A percentile compares a stretch with the other conserved stretches of the same genome.
Conservation (phyloP, 805 yeast genomes). For the Starmerella floricola region DNA sequence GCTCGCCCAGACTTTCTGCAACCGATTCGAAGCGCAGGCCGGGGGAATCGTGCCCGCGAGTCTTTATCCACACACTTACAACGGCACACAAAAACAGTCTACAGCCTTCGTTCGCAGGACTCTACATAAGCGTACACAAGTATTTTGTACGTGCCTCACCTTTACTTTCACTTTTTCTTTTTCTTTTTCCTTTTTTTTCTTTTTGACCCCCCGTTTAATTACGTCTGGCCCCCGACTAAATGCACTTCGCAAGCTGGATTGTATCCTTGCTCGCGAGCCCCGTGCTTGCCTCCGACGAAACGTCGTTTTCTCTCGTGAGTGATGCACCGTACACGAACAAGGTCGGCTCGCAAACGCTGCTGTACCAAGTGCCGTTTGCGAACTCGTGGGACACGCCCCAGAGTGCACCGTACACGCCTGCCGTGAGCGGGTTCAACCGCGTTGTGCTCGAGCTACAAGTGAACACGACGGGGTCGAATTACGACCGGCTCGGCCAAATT, state of each 20-base stretch:
- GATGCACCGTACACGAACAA: conserved; percentile 10
- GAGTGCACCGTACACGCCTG: conserved; percentile 26
- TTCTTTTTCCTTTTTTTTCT: background rate
- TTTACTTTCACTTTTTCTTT: too few relatives aligned
- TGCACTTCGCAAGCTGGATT: background rate
- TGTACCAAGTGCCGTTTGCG: conserved; percentile 25
- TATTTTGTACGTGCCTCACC: too few relatives aligned
- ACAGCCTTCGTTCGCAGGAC: too few relatives aligned
- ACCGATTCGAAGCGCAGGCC: too few relatives aligned
- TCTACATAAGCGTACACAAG: too few relatives aligned
- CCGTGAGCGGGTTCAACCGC: conserved; percentile 27
- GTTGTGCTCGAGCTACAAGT: conserved; percentile 29
- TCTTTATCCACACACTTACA: too few relatives aligned
- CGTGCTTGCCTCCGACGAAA: conserved; percentile 6
- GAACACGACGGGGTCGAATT: conserved; percentile 30
- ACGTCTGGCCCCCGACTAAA: too few relatives aligned
- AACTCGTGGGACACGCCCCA: conserved; percentile 29
- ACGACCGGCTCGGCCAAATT: conserved; percentile 30
- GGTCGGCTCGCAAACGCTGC: conserved; percentile 15
- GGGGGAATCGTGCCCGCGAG: too few relatives aligned
- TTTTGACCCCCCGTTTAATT: too few relatives aligned
- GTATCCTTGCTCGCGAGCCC: background rate
- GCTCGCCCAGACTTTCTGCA: too few relatives aligned
- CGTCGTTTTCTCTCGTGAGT: conserved; percentile 10
- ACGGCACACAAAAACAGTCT: too few relatives aligned